Percentiles rank a stretch among this genome's conserved stretches.
Conservation (phyloP, 371 early-diverging fungal species). For the Mortierella sp. region DNA sequence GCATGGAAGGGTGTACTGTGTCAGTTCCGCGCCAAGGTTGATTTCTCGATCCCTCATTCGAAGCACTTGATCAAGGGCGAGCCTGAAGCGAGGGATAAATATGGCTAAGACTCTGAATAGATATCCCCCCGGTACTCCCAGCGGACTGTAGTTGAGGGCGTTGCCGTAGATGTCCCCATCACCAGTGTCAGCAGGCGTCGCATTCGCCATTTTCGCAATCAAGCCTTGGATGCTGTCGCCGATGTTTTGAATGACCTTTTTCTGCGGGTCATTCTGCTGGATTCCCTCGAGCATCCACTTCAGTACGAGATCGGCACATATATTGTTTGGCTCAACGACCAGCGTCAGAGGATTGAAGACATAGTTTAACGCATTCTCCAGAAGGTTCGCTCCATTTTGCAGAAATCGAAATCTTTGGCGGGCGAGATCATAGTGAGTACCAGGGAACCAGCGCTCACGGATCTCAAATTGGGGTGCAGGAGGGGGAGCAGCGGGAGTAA, state of each 20-base stretch:
- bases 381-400: neutral
- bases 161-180: constrained; percentile 19
- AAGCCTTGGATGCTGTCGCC: neutral
- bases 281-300: constrained; percentile 32
- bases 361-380: constrained; percentile 10
- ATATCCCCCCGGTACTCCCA: neutral
- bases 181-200: neutral
- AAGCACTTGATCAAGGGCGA: too few species aligned
- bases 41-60: too few species aligned
- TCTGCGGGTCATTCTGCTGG: neutral
- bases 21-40: too few species aligned
- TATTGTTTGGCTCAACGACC: constrained; percentile 6
- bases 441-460: constrained; percentile 4
- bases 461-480: constrained; percentile 1
- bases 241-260: neutral
- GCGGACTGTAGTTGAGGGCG: constrained; percentile 8
- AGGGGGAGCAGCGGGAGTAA: too few species aligned
- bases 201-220: neutral
- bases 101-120: too few species aligned
- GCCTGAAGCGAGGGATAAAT: too few species aligned
- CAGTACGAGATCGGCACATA: constrained; percentile 16
- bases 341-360: constrained; percentile 3
- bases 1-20: too few species aligned
- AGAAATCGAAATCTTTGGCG: neutral
- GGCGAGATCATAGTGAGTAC: neutral